Evolutionary conservation across 2,329 filamentous ascomycete genomes (phyloP).

Genomic region (Fusarium falciforme): DNA sequence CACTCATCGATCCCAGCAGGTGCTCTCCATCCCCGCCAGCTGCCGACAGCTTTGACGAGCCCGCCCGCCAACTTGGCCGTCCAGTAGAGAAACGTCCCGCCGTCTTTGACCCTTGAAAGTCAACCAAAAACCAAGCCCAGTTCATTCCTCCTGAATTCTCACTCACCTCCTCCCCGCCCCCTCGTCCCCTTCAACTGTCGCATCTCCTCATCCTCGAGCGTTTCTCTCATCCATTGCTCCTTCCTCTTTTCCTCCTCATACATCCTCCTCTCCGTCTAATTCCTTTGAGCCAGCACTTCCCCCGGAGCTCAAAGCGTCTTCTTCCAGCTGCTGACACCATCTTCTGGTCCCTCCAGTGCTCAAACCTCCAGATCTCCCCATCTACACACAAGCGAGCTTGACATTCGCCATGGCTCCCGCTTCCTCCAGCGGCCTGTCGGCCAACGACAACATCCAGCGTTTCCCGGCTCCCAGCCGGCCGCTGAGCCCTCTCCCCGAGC

Average conservation of each 20-base stretch:
- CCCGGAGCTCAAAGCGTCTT: constrained; percentile 43
- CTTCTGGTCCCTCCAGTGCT: constrained; percentile 37
- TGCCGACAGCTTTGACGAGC: constrained; percentile 11
- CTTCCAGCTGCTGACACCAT: constrained; percentile 39
- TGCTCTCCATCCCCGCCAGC: constrained; percentile 21
- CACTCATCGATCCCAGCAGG: constrained; percentile 2
- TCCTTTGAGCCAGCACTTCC: constrained; percentile 41
- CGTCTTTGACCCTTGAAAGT: constrained; percentile 42
- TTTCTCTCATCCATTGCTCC: constrained; percentile 36
- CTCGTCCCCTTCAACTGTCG: constrained; percentile 40
- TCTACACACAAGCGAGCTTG: constrained; percentile 39
- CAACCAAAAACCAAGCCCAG: constrained; percentile 44
- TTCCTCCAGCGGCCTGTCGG: constrained; percentile 70
- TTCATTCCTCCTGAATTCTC: constrained; percentile 47
- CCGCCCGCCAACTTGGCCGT: constrained; percentile 6
- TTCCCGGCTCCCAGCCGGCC: constrained; percentile 94
- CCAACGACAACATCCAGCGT: constrained; percentile 98
- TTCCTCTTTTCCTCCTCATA: constrained; percentile 35
- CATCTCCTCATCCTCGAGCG: constrained; percentile 39
- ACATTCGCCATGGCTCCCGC: constrained; percentile 64
- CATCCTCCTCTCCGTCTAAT: constrained; percentile 39
- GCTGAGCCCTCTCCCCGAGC: constrained; percentile 85
- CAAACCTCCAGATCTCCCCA: constrained; percentile 23
- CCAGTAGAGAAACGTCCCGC: constrained; percentile 30
- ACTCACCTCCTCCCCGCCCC: constrained; percentile 29